A percentile compares a stretch with the other conserved stretches of the same genome.
These are phyloP conservation scores for Ophiorrhiza pumila DNA, from an alignment of 257 asterid genomes.

Conservation along the genomic window DNA sequence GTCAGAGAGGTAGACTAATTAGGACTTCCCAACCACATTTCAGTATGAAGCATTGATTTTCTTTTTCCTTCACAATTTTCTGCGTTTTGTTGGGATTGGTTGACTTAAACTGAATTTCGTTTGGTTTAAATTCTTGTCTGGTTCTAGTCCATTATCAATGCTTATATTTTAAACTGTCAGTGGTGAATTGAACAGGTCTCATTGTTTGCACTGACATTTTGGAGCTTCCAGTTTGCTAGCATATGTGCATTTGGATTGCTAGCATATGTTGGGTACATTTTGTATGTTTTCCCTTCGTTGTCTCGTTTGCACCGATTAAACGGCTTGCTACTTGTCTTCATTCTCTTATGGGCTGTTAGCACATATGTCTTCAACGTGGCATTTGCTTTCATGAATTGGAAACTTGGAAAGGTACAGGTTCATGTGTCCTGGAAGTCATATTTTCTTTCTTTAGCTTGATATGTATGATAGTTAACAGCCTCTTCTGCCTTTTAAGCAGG, in stretches of 20 bases:
- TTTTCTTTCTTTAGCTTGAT: constrained; percentile 19
- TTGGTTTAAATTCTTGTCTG: neutral
- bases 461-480: constrained; percentile 23
- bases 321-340: constrained; percentile 95
- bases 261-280: constrained; percentile 85
- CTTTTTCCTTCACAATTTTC: neutral
- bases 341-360: constrained; percentile 98
- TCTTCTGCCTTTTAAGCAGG: constrained; percentile 45
- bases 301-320: constrained; percentile 85
- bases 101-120: neutral
- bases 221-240: constrained; percentile 99
- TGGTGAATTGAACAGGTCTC: constrained; percentile 72
- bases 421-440: constrained; percentile 22
- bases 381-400: constrained; percentile 80
- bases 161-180: constrained; percentile 45
- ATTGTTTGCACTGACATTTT: constrained; percentile 79
- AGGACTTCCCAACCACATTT: neutral
- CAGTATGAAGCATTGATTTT: too few relatives aligned
- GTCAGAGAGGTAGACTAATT: neutral
- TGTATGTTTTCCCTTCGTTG: constrained; percentile 88
- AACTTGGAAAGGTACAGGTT: constrained; percentile 74
- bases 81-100: neutral
- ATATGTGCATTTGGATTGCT: constrained; percentile 95
- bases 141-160: constrained; percentile 20
- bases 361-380: constrained; percentile 90